These are phyloP conservation scores for Cylindrotheca fusiformis DNA, from an alignment of 108 stramenopile genomes.

Conservation along the genomic window DNA sequence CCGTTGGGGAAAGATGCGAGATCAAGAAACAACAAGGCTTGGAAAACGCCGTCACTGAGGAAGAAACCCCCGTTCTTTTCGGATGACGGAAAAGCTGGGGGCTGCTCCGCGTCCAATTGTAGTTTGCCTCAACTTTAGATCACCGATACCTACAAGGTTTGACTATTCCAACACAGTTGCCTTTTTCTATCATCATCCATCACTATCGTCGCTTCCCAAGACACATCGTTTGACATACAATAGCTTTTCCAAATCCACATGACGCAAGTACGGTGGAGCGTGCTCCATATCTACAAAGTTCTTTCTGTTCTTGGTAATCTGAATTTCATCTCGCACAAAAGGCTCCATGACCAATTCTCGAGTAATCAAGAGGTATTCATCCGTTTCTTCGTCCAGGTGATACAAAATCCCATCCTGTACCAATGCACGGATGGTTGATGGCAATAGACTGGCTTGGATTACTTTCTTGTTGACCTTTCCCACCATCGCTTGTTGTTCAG, in stretches of 20 bases:
- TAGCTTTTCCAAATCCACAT: not conserved
- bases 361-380: constrained; percentile 62
- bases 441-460: constrained; percentile 10
- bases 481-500: not conserved
- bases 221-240: constrained; percentile 1
- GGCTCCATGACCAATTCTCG: constrained; percentile 54
- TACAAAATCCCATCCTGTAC: constrained; percentile 62
- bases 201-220: too few relatives aligned
- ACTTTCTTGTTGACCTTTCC: not conserved
- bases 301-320: not conserved
- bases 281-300: not conserved
- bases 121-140: too few relatives aligned
- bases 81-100: too few relatives aligned
- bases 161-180: too few relatives aligned
- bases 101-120: too few relatives aligned
- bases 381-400: constrained; percentile 43
- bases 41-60: too few relatives aligned
- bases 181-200: too few relatives aligned
- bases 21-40: too few relatives aligned
- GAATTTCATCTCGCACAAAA: constrained; percentile 25
- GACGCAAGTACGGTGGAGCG: not conserved
- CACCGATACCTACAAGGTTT: too few relatives aligned
- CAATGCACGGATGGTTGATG: constrained; percentile 55
- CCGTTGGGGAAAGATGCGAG: too few relatives aligned
- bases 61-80: too few relatives aligned